phyloP scores from a whole-genome alignment of 2,329 filamentous ascomycete genomes.

The Macroventuria anomochaeta region DNA sequence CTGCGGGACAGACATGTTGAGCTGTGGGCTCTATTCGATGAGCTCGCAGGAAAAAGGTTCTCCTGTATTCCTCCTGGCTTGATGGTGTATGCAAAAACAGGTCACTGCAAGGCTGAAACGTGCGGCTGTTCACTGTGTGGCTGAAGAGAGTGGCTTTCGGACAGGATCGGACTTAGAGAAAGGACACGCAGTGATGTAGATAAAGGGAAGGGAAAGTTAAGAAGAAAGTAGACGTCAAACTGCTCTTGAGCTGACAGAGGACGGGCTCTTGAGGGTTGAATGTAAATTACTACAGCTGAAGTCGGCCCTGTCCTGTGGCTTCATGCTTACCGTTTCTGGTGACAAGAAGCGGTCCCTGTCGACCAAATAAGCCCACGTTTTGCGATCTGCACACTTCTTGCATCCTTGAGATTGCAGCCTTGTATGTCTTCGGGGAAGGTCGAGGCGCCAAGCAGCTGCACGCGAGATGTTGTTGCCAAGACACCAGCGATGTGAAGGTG shows the following conservation, averaged over 20 bases:
- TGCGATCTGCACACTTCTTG: constrained; percentile 10
- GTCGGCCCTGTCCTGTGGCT: constrained; percentile 36
- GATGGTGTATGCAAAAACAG: neutral
- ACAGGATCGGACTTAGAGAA: neutral
- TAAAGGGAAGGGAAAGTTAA: neutral
- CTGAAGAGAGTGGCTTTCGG: constrained; percentile 14
- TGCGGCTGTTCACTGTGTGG: constrained; percentile 14
- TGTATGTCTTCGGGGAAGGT: constrained; percentile 3
- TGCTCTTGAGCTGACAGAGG: constrained; percentile 8
- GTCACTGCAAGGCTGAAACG: constrained; percentile 4
- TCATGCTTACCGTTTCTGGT: constrained; percentile 30
- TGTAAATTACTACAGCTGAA: constrained; percentile 24
- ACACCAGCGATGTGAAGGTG: neutral
- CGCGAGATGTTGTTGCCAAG: constrained; percentile 2
- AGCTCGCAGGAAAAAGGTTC: neutral
- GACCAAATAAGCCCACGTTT: constrained; percentile 13
- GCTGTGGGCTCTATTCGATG: neutral
- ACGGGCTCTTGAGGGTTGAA: constrained; percentile 17
- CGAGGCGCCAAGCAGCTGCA: constrained; percentile 2
- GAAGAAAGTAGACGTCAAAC: neutral
- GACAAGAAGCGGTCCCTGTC: constrained; percentile 18
- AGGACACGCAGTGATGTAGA: neutral
- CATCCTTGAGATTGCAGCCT: constrained; percentile 14
- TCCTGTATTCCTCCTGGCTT: no score
- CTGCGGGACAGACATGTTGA: constrained; percentile 19